These are phyloP conservation scores for Gyromitra esculenta DNA, from an alignment of 2,329 filamentous ascomycete species.

Conservation along the genomic window DNA sequence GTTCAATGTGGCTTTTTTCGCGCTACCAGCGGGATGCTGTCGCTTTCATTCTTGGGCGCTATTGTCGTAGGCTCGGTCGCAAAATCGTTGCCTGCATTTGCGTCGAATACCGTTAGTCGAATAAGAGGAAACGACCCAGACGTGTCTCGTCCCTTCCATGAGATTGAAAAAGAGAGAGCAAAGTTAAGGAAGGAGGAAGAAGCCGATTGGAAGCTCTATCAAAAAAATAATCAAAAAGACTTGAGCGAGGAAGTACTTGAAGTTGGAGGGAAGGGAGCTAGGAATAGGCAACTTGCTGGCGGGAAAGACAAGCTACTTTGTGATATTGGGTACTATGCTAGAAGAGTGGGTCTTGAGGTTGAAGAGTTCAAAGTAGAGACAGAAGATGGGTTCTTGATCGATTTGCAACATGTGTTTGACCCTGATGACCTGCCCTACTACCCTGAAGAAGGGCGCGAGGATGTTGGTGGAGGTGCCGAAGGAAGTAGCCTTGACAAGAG, in stretches of 20 bases:
- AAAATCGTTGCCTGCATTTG: constrained; percentile 70
- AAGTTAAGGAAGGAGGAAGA: constrained; percentile 53
- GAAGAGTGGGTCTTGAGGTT: constrained; percentile 84
- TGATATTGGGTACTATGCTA: constrained; percentile 85
- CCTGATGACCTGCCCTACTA: constrained; percentile 63
- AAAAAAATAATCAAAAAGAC: constrained; percentile 9
- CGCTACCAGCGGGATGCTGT: constrained; percentile 76
- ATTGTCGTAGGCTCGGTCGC: constrained; percentile 78
- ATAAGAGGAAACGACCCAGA: constrained; percentile 71
- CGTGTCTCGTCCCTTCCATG: constrained; percentile 72
- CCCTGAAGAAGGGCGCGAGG: constrained; percentile 65
- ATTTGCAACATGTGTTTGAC: constrained; percentile 88
- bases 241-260: constrained; percentile 14
- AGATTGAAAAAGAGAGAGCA: constrained; percentile 73
- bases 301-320: constrained; percentile 80
- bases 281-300: constrained; percentile 67
- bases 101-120: constrained; percentile 64
- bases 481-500: constrained; percentile 57
- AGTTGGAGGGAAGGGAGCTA: constrained; percentile 57
- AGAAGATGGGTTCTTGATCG: constrained; percentile 90
- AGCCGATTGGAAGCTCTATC: constrained; percentile 27
- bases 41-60: constrained; percentile 77
- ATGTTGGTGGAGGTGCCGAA: constrained; percentile 67
- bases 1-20: constrained; percentile 74
- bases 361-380: constrained; percentile 87